Evolutionary conservation across 768 basidiomycete species (phyloP), one percentile per base, ranked within the genome.

Genomic region (Lactarius tabidus): DNA sequence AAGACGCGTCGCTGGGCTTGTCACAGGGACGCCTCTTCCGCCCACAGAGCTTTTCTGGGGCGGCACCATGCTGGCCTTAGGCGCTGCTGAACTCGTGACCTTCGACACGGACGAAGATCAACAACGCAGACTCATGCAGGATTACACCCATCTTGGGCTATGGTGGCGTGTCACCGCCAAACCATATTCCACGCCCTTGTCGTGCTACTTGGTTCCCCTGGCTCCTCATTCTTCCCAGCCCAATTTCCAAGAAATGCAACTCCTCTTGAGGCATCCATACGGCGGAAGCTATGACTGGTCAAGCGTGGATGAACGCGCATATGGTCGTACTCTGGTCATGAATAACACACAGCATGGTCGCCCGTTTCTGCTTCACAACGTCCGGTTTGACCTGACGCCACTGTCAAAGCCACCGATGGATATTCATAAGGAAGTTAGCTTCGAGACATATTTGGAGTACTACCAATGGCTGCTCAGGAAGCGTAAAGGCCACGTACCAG

Each of bases 141-240:
- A 84, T 41, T 92, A 83, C 73, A 92, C 88, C 57, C 82, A 77
- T 69, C 75, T 77, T 69, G 84, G 84, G 18, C 78, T 90, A 53
- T 85, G 82, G 80, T 83, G 81, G 75, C 83, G 83, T 69, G 80
- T 87, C 72, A 87, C 87, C 8, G 80, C 81, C 3, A 82, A 83
- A 60, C 84, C 84, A 0, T 76, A 88, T 66, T 70, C 75, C 26
- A 75, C 77, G 3, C 80, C 80, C 8, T 77, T 86, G 55, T 83
- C 84, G 62, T 80, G 86, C 65, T 90, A 85, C 73, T 75, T 94
- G 41, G 83, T 89, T 28, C 91, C 89, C 6, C 74, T 94, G 56
- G 79, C 77, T n/a, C 71, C 74, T 48, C 75, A 79, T 33, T 72
- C 75, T 23, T 63, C 64, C 9, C 77, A 79, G 52, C 81, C 85